These are phyloP conservation scores for Neurospora tetrasperma DNA, from an alignment of 495 filamentous ascomycete genomes.

Conservation along the genomic window DNA sequence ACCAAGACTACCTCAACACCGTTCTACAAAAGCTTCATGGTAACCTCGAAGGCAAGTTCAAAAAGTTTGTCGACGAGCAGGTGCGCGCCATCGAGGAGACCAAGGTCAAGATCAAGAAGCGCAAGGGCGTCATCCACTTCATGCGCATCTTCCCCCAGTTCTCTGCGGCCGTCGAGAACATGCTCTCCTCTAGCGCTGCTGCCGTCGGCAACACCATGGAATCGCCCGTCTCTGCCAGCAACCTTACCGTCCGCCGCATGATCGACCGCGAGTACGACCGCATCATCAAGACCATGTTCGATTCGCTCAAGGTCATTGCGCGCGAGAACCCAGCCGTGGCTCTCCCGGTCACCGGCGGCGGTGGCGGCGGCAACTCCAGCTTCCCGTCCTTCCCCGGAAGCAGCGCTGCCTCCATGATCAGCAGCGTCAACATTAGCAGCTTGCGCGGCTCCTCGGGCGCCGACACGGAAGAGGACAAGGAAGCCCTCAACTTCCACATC, in stretches of 20 bases:
- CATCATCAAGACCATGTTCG: constrained; percentile 94
- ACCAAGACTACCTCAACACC: constrained; percentile 81
- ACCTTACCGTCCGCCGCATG: constrained; percentile 54
- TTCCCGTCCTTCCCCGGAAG: background rate
- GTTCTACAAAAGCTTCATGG: constrained; percentile 69
- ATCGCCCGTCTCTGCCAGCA: background rate
- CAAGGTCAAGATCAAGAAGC: constrained; percentile 98
- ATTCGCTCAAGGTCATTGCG: constrained; percentile 88
- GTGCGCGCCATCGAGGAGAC: constrained; percentile 93
- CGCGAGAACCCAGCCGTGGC: constrained; percentile 70
- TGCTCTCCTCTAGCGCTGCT: constrained; percentile 46
- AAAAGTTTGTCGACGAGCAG: constrained; percentile 87
- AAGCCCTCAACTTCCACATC: constrained; percentile 91
- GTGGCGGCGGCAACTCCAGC: background rate
- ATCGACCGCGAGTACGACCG: constrained; percentile 81
- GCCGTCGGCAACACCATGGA: background rate
- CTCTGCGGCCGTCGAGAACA: constrained; percentile 67
- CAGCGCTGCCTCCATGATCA: background rate
- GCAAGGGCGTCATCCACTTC: constrained; percentile 90
- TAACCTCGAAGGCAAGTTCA: constrained; percentile 65
- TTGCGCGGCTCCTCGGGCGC: constrained; percentile 8
- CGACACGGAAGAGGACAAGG: constrained; percentile 73
- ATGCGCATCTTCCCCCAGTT: constrained; percentile 89
- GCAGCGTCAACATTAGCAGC: constrained; percentile 13
- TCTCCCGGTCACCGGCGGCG: constrained; percentile 5